These are phyloP conservation scores for Neopestalotiopsis clavispora DNA, from an alignment of 2,329 filamentous ascomycete species.

Conservation along the genomic window DNA sequence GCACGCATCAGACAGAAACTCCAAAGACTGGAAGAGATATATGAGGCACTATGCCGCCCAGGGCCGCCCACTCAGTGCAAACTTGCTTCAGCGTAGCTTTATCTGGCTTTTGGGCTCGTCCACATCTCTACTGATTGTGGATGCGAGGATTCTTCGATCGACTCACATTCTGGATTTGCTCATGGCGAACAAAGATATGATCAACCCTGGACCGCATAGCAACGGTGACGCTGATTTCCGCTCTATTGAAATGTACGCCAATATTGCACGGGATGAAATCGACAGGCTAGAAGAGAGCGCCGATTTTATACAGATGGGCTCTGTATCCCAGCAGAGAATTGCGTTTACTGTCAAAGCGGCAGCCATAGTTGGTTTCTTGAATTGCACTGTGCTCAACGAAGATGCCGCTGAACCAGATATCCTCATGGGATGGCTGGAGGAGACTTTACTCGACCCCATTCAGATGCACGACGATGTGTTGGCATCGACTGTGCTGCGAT, in stretches of 20 bases:
- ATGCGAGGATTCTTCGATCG: constrained; percentile 62
- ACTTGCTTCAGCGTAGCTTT: constrained; percentile 88
- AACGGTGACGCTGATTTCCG: constrained; percentile 56
- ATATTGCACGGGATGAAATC: constrained; percentile 82
- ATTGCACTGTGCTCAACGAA: constrained; percentile 82
- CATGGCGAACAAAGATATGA: constrained; percentile 60
- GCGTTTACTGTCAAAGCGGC: constrained; percentile 86
- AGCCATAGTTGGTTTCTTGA: constrained; percentile 81
- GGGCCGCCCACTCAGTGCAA: constrained; percentile 84
- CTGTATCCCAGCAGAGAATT: constrained; percentile 83
- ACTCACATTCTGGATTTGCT: constrained; percentile 76
- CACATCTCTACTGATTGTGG: constrained; percentile 74
- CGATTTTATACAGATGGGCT: constrained; percentile 87
- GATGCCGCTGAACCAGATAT: constrained; percentile 79
- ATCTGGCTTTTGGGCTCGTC: constrained; percentile 82
- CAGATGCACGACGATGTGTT: constrained; percentile 84
- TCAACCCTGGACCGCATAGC: constrained; percentile 45
- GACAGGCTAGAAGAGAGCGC: constrained; percentile 84
- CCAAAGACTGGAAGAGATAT: constrained; percentile 88
- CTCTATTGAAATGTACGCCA: constrained; percentile 68
- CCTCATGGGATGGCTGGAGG: constrained; percentile 85
- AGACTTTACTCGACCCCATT: constrained; percentile 75
- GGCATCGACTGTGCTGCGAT: constrained; percentile 78
- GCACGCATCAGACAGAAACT: constrained; percentile 64
- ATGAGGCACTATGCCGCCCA: constrained; percentile 80